Percentiles rank a stretch among this genome's conserved stretches.
Conservation (phyloP, 2,329 filamentous ascomycete species). For the Parastagonospora nodorum region DNA sequence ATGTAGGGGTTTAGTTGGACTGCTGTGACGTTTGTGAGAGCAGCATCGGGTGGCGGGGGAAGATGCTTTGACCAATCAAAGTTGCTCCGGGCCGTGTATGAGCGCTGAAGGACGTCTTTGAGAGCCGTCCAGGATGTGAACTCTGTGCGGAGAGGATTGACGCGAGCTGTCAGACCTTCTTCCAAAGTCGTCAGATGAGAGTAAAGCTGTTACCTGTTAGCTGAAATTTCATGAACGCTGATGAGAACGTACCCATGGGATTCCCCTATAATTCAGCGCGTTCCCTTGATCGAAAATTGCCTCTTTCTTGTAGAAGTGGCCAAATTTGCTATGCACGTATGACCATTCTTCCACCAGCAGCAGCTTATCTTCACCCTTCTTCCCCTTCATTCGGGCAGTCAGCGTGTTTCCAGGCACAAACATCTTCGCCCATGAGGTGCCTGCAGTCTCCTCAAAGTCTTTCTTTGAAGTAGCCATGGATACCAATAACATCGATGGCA, state of each 20-base stretch:
- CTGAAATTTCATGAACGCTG: not conserved
- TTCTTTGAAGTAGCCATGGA: constrained; percentile 41
- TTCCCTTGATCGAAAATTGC: constrained; percentile 44
- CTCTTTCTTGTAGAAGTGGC: constrained; percentile 37
- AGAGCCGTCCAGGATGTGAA: constrained; percentile 32
- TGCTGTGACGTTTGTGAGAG: constrained; percentile 23
- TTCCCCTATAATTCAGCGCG: constrained; percentile 41
- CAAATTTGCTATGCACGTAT: constrained; percentile 31
- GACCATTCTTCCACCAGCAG: constrained; percentile 43
- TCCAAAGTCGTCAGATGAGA: constrained; percentile 32
- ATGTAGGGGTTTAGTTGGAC: constrained; percentile 38
- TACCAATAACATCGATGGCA: constrained; percentile 41
- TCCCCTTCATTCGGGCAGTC: constrained; percentile 29
- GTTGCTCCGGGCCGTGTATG: constrained; percentile 32
- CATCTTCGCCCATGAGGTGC: constrained; percentile 41
- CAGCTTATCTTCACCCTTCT: constrained; percentile 31
- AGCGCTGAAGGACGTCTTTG: constrained; percentile 20
- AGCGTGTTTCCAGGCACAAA: constrained; percentile 43
- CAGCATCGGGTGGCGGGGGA: constrained; percentile 14
- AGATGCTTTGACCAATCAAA: constrained; percentile 39
- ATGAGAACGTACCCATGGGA: constrained; percentile 38
- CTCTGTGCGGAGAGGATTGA: constrained; percentile 28
- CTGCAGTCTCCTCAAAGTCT: constrained; percentile 29
- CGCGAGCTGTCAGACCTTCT: constrained; percentile 26
- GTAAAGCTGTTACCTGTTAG: constrained; percentile 31